Evolutionary conservation across 192 early-diverging fungal species (phyloP), one percentile per base, ranked within the genome.

Genomic region (Linnemannia zychae): DNA sequence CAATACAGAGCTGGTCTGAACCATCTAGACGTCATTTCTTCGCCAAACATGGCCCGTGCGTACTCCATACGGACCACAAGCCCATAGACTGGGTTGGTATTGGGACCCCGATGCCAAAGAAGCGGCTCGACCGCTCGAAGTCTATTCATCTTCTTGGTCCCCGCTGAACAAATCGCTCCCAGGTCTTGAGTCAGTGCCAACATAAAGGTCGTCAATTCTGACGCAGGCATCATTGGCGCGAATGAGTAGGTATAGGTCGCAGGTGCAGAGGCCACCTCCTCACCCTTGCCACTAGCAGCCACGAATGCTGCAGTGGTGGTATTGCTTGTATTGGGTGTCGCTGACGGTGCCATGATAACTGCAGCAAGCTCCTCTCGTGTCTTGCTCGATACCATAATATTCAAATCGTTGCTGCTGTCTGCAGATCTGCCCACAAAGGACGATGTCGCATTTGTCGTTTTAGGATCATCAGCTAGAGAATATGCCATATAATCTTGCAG

Each of bases 51-150:
- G 20, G 63, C 68, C 22, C 76, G 74, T 16, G 91, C 91, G 84
- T 90, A 92, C 12, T 80, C 79, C n/a, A 91, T 91, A 2, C 91
- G 85, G 11, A 90, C 90, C 1, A 92, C 88, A 0, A 92, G 77
- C 13, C 90, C 91, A 88, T 92, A 92, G 0, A 91, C 92, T 0
- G 92, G 92, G 48, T 90, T 90, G 16, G 90, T 92, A 71, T 91
- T 91, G 20, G 92, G 92, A 7, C 92, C 92, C 48, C 92, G 84
- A 67, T 92, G 87, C 92, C 92, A 92, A 7, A 88, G 53, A 13
- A 91, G 71, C 5, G 92, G 90, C 20, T 87, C 86, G 5, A 60
- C 40, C 17, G 86, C 82, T 24, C 66, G 67, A 12, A 77, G 44
- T 18, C 85, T 70, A 22, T 78, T 81, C 40, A 75, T 37, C 72